A percentile compares a stretch with the other conserved stretches of the same genome.
Conservation (phyloP, 345 rosid genomes). For the Acer campestre region DNA sequence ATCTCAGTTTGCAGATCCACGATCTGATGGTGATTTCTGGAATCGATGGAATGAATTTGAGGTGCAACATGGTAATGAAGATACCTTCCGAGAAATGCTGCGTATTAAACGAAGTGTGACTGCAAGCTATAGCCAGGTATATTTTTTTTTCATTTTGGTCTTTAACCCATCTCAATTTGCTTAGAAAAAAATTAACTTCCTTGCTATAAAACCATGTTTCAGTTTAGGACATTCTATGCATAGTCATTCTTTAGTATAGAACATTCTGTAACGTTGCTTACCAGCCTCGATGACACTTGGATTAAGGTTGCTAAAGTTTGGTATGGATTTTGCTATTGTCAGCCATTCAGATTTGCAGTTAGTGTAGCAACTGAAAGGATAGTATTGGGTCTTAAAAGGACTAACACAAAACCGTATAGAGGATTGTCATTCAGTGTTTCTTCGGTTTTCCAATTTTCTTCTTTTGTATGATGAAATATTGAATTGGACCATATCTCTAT, state of each 20-base stretch:
- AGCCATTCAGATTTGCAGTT: slow-evolving; percentile 2
- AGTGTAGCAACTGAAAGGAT: slow-evolving; percentile 6
- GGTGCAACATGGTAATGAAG: slow-evolving; percentile 95
- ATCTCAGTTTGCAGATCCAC: slow-evolving; percentile 91
- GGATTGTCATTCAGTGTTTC: neutral
- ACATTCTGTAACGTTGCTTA: neutral
- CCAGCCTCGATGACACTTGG: neutral
- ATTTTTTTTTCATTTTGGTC: neutral
- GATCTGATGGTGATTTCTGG: slow-evolving; percentile 91
- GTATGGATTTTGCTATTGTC: neutral
- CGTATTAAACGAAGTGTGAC: slow-evolving; percentile 88
- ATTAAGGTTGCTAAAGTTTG: neutral
- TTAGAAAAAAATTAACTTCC: neutral
- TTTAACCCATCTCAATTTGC: neutral
- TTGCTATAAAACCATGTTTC: neutral
- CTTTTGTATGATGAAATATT: neutral
- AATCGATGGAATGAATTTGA: slow-evolving; percentile 92
- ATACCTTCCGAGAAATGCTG: slow-evolving; percentile 94
- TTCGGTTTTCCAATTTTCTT: neutral
- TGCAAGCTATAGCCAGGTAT: slow-evolving; percentile 94
- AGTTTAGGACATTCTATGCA: neutral
- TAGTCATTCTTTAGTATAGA: neutral
- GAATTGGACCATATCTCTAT: neutral
- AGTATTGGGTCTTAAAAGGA: neutral
- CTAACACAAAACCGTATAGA: neutral